Conservation (phyloP, 805 yeast genomes). For the Spencermartinsiella europaea region DNA sequence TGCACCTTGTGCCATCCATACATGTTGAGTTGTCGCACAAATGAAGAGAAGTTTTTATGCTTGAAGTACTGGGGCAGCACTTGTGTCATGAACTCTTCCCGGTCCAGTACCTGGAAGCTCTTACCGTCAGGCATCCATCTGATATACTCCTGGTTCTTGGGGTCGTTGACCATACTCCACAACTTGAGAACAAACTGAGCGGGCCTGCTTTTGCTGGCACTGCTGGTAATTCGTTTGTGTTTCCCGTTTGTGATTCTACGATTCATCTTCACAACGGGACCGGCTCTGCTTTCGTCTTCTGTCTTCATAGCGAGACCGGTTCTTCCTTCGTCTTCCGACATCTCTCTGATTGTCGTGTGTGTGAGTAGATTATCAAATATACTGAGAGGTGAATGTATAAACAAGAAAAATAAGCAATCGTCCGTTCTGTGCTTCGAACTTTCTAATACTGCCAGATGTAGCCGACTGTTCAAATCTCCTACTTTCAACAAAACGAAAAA, state of each 20-base stretch:
- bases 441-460: too few species aligned
- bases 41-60: conserved; percentile 91
- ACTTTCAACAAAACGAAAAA: too few species aligned
- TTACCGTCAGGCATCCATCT: conserved; percentile 84
- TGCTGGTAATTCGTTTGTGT: conserved; percentile 13
- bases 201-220: conserved; percentile 44
- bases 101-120: conserved; percentile 75
- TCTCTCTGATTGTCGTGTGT: too few species aligned
- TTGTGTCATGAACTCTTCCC: conserved; percentile 76
- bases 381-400: too few species aligned
- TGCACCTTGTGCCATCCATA: conserved; percentile 99
- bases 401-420: too few species aligned
- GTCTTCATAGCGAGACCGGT: background rate
- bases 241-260: conserved; percentile 6
- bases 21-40: conserved; percentile 95
- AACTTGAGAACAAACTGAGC: conserved; percentile 82
- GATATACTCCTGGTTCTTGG: conserved; percentile 60
- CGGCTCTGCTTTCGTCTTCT: background rate
- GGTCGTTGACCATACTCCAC: conserved; percentile 94
- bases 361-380: too few species aligned
- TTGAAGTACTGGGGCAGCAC: conserved; percentile 90
- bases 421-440: too few species aligned
- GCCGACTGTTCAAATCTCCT: too few species aligned
- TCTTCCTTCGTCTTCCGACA: too few species aligned
- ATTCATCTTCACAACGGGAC: background rate